These are phyloP conservation scores for Xylaria hypoxylon DNA, from an alignment of 2,329 filamentous ascomycete species.

Conservation along the genomic window DNA sequence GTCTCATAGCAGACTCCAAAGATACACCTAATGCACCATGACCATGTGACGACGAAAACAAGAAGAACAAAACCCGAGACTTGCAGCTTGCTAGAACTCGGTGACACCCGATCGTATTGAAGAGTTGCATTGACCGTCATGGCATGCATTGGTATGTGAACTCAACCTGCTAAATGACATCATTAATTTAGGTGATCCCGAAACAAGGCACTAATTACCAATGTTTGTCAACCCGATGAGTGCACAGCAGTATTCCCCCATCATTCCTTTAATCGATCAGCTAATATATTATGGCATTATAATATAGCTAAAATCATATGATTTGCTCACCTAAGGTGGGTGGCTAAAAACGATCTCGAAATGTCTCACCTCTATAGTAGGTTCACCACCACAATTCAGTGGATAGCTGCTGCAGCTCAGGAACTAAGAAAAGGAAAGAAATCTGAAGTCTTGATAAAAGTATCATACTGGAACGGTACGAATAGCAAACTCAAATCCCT, in stretches of 20 bases:
- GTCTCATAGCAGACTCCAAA: neutral
- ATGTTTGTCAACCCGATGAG: neutral
- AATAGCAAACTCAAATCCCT: neutral
- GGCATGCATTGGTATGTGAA: neutral
- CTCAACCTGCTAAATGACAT: slow-evolving; percentile 6
- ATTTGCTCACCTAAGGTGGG: too few species aligned
- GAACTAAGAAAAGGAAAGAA: too few species aligned
- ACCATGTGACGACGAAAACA: slow-evolving; percentile 5
- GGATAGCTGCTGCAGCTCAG: too few species aligned
- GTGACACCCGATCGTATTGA: neutral
- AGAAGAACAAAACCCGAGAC: neutral
- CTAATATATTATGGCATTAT: too few species aligned
- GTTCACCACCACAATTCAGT: too few species aligned
- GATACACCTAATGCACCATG: neutral
- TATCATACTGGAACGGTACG: too few species aligned
- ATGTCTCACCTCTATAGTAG: too few species aligned
- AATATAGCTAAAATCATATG: too few species aligned
- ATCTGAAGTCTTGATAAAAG: too few species aligned
- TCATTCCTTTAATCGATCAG: neutral
- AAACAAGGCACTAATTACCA: neutral
- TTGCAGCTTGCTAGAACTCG: neutral
- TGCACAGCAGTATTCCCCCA: neutral
- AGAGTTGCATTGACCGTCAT: neutral
- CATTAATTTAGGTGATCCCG: slow-evolving; percentile 16
- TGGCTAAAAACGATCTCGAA: too few species aligned